Conservation (phyloP, 1,284 basidiomycete species). For the Rhodotorula sp. region DNA sequence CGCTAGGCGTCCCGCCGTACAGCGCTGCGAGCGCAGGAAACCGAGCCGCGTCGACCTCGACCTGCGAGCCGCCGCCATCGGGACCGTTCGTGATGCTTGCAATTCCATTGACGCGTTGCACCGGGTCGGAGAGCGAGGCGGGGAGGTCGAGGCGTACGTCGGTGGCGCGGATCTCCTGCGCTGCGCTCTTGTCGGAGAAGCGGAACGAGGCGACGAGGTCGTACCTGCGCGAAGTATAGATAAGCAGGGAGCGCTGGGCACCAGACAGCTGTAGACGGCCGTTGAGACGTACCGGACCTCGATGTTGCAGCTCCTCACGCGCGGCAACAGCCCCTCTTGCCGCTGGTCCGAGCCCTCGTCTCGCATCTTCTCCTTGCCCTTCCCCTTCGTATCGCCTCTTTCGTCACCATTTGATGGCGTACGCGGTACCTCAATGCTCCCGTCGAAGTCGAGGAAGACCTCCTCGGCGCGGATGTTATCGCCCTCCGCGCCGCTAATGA, state of each 20-base stretch:
- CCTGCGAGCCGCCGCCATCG: too few relatives aligned
- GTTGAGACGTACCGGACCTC: background rate
- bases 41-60: background rate
- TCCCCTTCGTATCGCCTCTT: too few relatives aligned
- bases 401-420: background rate
- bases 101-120: background rate
- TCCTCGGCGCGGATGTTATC: background rate
- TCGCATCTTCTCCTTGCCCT: too few relatives aligned
- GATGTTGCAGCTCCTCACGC: background rate
- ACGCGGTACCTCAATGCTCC: background rate
- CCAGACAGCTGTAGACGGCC: background rate
- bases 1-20: background rate
- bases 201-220: conserved; percentile 1
- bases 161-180: background rate
- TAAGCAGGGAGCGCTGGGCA: background rate
- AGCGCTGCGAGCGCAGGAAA: background rate
- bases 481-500: background rate
- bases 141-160: background rate
- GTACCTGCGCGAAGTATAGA: background rate
- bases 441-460: background rate
- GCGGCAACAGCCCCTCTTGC: background rate
- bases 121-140: background rate
- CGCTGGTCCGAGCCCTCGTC: too few relatives aligned
- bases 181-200: background rate
- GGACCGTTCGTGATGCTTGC: background rate